These are phyloP conservation scores for Russula dissimulans DNA, from an alignment of 768 basidiomycete species.

Conservation along the genomic window DNA sequence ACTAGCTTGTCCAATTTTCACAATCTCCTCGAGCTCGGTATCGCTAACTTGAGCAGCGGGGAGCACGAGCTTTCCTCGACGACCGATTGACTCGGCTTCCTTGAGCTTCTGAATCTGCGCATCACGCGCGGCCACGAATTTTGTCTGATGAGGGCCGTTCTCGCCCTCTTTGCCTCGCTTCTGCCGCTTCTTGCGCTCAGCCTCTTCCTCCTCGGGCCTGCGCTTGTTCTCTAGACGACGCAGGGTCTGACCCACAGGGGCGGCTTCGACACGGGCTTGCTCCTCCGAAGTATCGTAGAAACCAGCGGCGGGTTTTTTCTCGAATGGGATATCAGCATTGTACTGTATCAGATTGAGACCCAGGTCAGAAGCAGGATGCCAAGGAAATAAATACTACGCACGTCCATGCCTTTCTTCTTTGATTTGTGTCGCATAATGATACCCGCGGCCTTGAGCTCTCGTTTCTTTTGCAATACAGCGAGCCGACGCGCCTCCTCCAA, in stretches of 20 bases:
- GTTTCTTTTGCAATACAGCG: constrained; percentile 94
- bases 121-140: constrained; percentile 94
- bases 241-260: constrained; percentile 85
- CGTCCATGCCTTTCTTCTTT: constrained; percentile 97
- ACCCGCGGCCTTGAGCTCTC: constrained; percentile 95
- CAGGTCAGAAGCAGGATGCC: neutral
- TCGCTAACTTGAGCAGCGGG: constrained; percentile 93
- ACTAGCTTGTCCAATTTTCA: constrained; percentile 92
- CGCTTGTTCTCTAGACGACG: constrained; percentile 94
- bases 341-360: constrained; percentile 44
- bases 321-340: constrained; percentile 97
- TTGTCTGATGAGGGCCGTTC: constrained; percentile 62
- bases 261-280: constrained; percentile 74
- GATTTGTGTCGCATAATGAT: constrained; percentile 94
- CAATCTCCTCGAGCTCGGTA: constrained; percentile 91
- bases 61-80: constrained; percentile 73
- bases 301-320: constrained; percentile 90
- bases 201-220: constrained; percentile 88
- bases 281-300: constrained; percentile 98
- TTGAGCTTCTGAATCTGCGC: constrained; percentile 97
- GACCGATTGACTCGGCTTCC: constrained; percentile 92
- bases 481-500: constrained; percentile 91
- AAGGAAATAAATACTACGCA: constrained; percentile 31
- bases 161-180: constrained; percentile 67
- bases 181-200: constrained; percentile 84